Base-by-base conservation (phyloP, 129 eudicot genomes). In the Saposhnikovia divaricata region DNA sequence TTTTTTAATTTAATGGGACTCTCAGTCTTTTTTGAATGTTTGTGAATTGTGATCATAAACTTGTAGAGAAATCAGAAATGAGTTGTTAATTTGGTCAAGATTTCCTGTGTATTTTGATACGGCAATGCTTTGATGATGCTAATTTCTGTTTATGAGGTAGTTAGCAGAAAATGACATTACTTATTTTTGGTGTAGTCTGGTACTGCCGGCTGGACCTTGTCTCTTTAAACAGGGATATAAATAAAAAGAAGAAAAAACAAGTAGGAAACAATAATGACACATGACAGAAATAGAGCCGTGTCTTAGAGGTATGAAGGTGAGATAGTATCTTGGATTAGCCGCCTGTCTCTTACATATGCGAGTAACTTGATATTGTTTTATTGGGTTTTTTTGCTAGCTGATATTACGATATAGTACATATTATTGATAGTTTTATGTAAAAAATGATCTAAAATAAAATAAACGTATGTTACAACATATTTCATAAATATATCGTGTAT, bases 1-100 rank as follows among this genome's bases (percentile, higher is more conserved):
- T 85, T 71, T 85, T 88, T 85, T 61, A 59, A 83, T 81, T 87
- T 79, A 87, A 85, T 80, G 73, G 73, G 9, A 15, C 40, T 15
- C 19, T 68, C 50, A 10, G 19, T 14, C 38, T 68, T 28, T 4
- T 66, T 31, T 4, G 23, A 31, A 31, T 31, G 16, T 31, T 0
- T 12, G 23, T 27, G 73, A 68, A 13, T 0, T 27, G 23, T 27
- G 73, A 68, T 28, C 18, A 28, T 31, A 14, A 61, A n/a, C 2
- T n/a, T 9, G 69, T 9, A n/a, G 77, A 68, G 42, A 68, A 34
- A 68, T 68, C 43, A 61, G 37, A 46, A 46, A 46, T 46, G 50
- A 46, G 42, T 12, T 34, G 72, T 11, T 66, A 11, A 21, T 66
- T 31, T 6, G 25, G 9, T 5, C 31, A 59, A n/a, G 25, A 59